phyloP scores from a whole-genome alignment of 2,329 filamentous ascomycete species.

The Botryotinia convoluta region DNA sequence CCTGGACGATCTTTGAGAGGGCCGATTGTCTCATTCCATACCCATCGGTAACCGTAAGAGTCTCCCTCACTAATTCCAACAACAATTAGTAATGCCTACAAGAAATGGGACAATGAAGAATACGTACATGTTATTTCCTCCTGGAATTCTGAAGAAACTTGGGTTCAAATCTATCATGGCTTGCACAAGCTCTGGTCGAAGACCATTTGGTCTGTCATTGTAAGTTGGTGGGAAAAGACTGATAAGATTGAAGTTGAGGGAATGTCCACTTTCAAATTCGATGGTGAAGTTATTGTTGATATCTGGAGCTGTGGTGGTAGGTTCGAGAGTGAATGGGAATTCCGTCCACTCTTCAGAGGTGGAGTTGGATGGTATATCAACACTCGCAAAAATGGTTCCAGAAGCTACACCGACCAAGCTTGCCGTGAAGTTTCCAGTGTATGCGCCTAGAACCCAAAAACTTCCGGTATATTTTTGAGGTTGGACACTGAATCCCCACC shows the following conservation, averaged over 20 bases:
- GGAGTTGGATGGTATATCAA: conserved; percentile 24
- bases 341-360: conserved; percentile 28
- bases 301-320: conserved; percentile 26
- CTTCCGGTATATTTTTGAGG: conserved; percentile 34
- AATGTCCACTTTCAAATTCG: conserved; percentile 46
- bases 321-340: conserved; percentile 14
- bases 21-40: conserved; percentile 45
- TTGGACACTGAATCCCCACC: conserved; percentile 50
- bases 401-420: conserved; percentile 26
- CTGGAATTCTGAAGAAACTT: conserved; percentile 60
- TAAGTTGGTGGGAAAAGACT: conserved; percentile 60
- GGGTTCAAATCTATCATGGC: conserved; percentile 51
- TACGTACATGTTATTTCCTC: conserved; percentile 57
- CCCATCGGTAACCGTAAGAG: conserved; percentile 33
- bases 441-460: conserved; percentile 30
- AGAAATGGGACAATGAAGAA: not conserved
- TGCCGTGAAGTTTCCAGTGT: conserved; percentile 19
- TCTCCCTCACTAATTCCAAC: conserved; percentile 31
- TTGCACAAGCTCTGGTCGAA: conserved; percentile 54
- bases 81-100: conserved; percentile 31
- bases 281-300: conserved; percentile 56
- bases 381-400: conserved; percentile 26
- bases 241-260: conserved; percentile 56
- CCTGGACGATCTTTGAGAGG: conserved; percentile 39
- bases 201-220: conserved; percentile 54